Evolutionary conservation across 306 rosid species (phyloP), one percentile per base, ranked within the genome.

Genomic region (Rubus parviflorus): DNA sequence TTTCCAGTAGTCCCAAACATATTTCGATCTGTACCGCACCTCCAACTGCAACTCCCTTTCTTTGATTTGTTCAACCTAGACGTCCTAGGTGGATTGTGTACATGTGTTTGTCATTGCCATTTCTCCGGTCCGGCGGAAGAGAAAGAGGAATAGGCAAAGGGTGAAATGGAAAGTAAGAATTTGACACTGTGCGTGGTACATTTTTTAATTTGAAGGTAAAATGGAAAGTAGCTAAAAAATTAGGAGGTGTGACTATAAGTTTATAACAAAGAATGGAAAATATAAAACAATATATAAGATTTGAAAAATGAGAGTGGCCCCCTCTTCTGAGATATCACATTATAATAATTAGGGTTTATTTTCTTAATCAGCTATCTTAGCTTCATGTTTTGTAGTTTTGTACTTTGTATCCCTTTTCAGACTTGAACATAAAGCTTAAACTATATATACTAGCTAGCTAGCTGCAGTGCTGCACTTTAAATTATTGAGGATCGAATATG

Each of bases 401-500:
- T 30, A 30, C 35, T 30, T 30, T 30, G 35, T 30, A 25, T 61
- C 67, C 3, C 45, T 25, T 8, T 25, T 17, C 75, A 70, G 75
- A 70, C 58, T 13, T 11, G 10, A 47, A 51, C 47, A 69, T 14
- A 3, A 35, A 19, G 62, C 46, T 30, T 30, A 49, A 51, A 51
- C 13, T 4, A 63, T 63, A 63, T 16, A 35, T 4, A 20, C 43
- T 8, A 58, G 54, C 73, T 48, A 30, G 75, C 75, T 9, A 49
- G 62, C 3, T 48, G 45, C 75, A 70, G 19, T 4, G 62, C 3
- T 48, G 45, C 75, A 70, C 35, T 4, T 30, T 52, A 71, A 48
- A 62, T 35, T 35, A 63, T 63, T 63, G 68, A 15, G 45, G 45
- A 63, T 63, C 68, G 68, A 51, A 71, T 12, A 71, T 17, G 23